Conservation (phyloP, 2,329 filamentous ascomycete species). For the Taxawa tesnikishii region DNA sequence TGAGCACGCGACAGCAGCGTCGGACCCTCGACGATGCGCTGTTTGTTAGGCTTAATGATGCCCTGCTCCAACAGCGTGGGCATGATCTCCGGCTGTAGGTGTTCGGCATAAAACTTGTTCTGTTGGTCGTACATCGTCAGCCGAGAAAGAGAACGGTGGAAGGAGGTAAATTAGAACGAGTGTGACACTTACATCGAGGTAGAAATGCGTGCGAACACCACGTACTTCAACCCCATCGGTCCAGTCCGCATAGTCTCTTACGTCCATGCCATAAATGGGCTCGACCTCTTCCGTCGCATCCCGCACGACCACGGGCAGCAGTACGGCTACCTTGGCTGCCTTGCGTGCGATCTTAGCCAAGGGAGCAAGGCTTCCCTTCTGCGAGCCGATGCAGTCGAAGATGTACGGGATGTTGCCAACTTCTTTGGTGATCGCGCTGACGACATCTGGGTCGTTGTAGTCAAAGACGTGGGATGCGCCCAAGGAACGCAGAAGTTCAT, state of each 20-base stretch:
- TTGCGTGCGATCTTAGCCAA: conserved; percentile 38
- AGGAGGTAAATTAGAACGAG: conserved; percentile 8
- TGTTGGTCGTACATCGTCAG: too few species aligned
- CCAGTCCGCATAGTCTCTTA: conserved; percentile 34
- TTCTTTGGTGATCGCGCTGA: conserved; percentile 14
- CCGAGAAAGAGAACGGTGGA: conserved; percentile 2
- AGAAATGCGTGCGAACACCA: conserved; percentile 46
- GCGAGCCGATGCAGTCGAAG: conserved; percentile 45
- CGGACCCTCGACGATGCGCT: conserved; percentile 28
- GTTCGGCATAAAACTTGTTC: conserved; percentile 44
- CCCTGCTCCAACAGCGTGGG: conserved; percentile 31
- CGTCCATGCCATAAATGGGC: conserved; percentile 45
- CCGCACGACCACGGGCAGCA: conserved; percentile 47
- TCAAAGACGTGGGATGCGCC: conserved; percentile 12
- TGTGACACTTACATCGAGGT: too few species aligned
- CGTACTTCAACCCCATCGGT: conserved; percentile 37
- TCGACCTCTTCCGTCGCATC: conserved; percentile 36
- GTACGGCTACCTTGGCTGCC: conserved; percentile 42
- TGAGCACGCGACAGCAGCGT: conserved; percentile 30
- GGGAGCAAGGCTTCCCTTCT: conserved; percentile 34
- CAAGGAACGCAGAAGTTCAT: conserved; percentile 12
- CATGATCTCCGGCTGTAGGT: conserved; percentile 44
- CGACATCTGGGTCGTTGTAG: conserved; percentile 14
- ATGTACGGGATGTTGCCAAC: conserved; percentile 29
- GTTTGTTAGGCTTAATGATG: conserved; percentile 28